Evolutionary conservation across 345 rosid species (phyloP).

Genomic region (Eucalyptus sp.): DNA sequence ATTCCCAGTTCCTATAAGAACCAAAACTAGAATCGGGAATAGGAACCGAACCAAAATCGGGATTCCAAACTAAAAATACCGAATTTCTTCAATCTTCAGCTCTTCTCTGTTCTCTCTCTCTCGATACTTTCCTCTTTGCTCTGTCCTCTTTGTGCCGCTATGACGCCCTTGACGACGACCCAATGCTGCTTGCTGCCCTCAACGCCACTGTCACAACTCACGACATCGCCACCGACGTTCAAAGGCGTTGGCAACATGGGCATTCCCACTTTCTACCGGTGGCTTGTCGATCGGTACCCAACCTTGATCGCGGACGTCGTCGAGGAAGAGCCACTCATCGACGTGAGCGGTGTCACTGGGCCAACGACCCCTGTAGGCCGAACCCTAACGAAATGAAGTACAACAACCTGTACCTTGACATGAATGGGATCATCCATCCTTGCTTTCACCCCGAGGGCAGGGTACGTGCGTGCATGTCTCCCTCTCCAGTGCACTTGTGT

Average conservation of each 20-base stretch:
- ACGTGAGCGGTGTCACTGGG: slow-evolving; percentile 8
- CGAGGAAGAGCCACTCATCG: slow-evolving; percentile 56
- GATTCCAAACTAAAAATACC: too few relatives aligned
- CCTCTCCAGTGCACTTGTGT: not conserved
- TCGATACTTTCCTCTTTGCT: too few relatives aligned
- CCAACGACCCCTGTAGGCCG: slow-evolving; percentile 54
- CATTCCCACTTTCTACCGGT: slow-evolving; percentile 91
- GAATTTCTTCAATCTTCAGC: too few relatives aligned
- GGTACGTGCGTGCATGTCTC: slow-evolving; percentile 20
- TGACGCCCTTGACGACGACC: too few relatives aligned
- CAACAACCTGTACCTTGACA: slow-evolving; percentile 85
- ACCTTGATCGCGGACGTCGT: slow-evolving; percentile 65
- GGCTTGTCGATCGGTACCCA: slow-evolving; percentile 96
- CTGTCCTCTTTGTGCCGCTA: too few relatives aligned
- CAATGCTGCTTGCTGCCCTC: too few relatives aligned
- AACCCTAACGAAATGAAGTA: slow-evolving; percentile 90
- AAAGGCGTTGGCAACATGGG: slow-evolving; percentile 32
- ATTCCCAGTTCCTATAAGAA: too few relatives aligned
- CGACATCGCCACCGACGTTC: too few relatives aligned
- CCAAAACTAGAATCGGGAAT: too few relatives aligned
- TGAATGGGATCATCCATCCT: slow-evolving; percentile 94
- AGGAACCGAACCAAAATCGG: too few relatives aligned
- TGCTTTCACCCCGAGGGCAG: slow-evolving; percentile 95
- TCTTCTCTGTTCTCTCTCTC: too few relatives aligned
- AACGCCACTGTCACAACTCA: too few relatives aligned